Evolutionary conservation across 2,329 filamentous ascomycete species (phyloP), one percentile per base, ranked within the genome.

Genomic region (Conoideocrella luteorostrata): DNA sequence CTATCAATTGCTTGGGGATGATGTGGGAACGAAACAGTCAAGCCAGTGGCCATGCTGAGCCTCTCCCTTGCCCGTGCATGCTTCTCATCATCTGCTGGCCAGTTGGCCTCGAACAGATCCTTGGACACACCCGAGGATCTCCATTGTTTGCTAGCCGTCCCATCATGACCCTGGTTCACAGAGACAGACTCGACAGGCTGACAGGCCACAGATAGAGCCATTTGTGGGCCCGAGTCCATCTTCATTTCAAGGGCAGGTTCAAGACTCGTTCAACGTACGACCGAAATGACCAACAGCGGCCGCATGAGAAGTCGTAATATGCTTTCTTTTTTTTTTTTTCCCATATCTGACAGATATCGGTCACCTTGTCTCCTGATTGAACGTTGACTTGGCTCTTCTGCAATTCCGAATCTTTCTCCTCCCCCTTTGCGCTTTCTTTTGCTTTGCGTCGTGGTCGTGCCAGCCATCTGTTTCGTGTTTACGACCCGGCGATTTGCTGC

Each of bases 71-170:
- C 29, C 10, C 20, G 30, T 35, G 40, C 30, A 24, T 32, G 20
- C 28, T 23, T 13, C 15, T 37, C 41, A 18, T 43, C 33, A 22
- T 37, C 32, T 22, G 23, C 5, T 13, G n/a, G n/a, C n/a, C n/a
- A n/a, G n/a, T 37, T 37, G n/a, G n/a, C 17, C 33, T 15, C 17
- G 37, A 22, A 18, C 17, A 18, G 20, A 39, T 7, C 17, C 29
- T 34, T 41, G 39, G 29, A 34, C 12, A 20, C 20, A 33, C 39
- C 23, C 11, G 39, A 33, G 28, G 21, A 41, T 40, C 13, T 28
- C 39, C 39, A 41, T 41, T 41, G 39, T 41, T 34, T 41, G n/a
- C n/a, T n/a, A n/a, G n/a, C n/a, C n/a, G n/a, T n/a, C n/a, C n/a
- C n/a, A n/a, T n/a, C n/a, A n/a, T n/a, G n/a, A n/a, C n/a, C n/a